Percentiles rank a stretch among this genome's conserved stretches.
Evolutionary conservation across 176 grass and related monocot species (phyloP).

Genomic region (Oryza coarctata): DNA sequence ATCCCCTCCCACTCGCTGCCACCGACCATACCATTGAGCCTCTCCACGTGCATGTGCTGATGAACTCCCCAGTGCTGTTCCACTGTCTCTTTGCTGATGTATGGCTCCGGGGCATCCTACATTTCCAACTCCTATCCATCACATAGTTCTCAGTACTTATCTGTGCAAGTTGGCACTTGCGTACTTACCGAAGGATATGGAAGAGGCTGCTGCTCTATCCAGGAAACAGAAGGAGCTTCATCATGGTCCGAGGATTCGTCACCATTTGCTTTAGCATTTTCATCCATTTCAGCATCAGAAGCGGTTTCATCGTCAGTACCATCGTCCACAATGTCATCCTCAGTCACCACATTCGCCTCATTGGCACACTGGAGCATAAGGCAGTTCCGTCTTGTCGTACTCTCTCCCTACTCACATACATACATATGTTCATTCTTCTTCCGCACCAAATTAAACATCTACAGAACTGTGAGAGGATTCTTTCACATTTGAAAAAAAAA

Average conservation of each 20-base stretch:
- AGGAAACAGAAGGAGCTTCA: constrained; percentile 17
- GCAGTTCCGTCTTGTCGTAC: not conserved
- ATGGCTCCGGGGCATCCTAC: constrained; percentile 80
- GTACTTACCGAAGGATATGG: constrained; percentile 56
- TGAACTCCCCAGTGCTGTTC: constrained; percentile 75
- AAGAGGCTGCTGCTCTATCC: constrained; percentile 58
- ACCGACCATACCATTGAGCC: constrained; percentile 66
- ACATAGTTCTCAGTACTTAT: not conserved
- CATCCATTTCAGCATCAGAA: not conserved
- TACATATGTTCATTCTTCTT: not conserved
- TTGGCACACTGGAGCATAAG: not conserved
- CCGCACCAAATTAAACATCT: not conserved
- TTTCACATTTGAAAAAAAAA: not conserved
- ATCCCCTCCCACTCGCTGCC: constrained; percentile 72
- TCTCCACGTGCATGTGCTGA: constrained; percentile 56
- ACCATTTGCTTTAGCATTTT: not conserved
- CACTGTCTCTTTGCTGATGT: constrained; percentile 78
- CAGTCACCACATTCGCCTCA: constrained; percentile 23
- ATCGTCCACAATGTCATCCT: not conserved
- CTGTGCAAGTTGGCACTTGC: not conserved
- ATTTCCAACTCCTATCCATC: not conserved
- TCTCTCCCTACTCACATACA: not conserved
- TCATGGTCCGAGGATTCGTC: constrained; percentile 17
- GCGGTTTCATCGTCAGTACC: not conserved
- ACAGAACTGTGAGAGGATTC: not conserved